Evolutionary conservation across 306 rosid species (phyloP), one percentile per base, ranked within the genome.

Genomic region (Trifolium pratense): DNA sequence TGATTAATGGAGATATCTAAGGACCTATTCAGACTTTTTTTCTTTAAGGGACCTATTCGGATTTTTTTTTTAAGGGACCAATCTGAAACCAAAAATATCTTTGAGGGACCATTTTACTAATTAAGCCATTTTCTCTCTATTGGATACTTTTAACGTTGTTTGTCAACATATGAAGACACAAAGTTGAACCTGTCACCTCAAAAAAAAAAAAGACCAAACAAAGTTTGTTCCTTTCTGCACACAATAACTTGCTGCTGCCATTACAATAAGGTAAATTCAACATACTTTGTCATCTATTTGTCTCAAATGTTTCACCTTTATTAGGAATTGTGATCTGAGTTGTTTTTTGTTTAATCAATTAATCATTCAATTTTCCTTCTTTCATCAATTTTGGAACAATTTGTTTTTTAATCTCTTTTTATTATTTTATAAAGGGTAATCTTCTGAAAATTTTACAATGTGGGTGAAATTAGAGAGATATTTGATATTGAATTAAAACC

Each of bases 291-390:
- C 29, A 2, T 68, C 60, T 76, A 32, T n/a, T 5, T 64, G 76
- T 42, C 48, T 72, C 64, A 32, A 58, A 58, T 61, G 20, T 77
- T 72, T 26, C 70, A 9, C 2, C 66, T 69, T 75, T 75, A n/a
- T 18, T 15, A 4, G 23, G 64, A 69, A 66, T 65, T 73, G 20
- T 48, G 31, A 65, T 75, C 64, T 73, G 66, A 76, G 66, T 75
- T 46, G 2, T 74, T 23, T 55, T 70, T 56, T 71, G 0, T 81
- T 82, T 85, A 82, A 85, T 90, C 73, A 80, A 5, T 34, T 26
- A 17, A 6, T 51, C 23, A 51, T 51, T 46, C 17, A 14, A 15
- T 46, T 6, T 34, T 34, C 7, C 39, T 34, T 34, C 9, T 34
- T 34, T 6, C 39, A 34, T 7, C 39, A 6, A 6, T 7, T 40